Evolutionary conservation across 306 rosid genomes (phyloP), one percentile per base, ranked within the genome.

Genomic region (Hippophae tibetana): DNA sequence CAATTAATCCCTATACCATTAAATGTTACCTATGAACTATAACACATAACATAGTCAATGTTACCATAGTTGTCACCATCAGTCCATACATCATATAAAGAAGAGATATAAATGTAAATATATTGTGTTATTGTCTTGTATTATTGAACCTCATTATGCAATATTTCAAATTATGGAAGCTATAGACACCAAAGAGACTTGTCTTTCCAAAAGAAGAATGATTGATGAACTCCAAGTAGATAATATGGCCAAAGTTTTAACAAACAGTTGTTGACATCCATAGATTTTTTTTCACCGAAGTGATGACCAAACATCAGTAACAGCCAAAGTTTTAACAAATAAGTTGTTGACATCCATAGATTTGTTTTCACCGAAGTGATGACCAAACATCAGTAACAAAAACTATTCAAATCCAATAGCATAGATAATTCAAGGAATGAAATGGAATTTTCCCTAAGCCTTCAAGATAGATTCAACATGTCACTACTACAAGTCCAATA

Each of bases 1-100:
- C 96, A 76, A 92, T 87, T 75, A 92, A 80, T 45, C 96, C 98
- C 96, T 96, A 92, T 26, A 87, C 98, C 98, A 92, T 92, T 81
- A 87, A 74, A 82, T 87, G 98, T 68, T 96, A 92, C 67, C 96
- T 74, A n/a, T 92, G 98, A 58, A 85, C 68, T 13, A 86, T 80
- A 57, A 92, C 98, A 13, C 98, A 92, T 27, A 87, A 42, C 72
- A 92, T 85, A 0, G 95, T 78, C 43, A 73, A 82, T 41, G 88
- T 83, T 31, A 83, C 84, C 42, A 81, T 76, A 54, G 79, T 62
- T 57, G 96, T 83, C 54, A 76, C 68, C 23, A 82, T 72, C 69
- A 92, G 74, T 54, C 96, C 96, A 44, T 83, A 83, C 46, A 79
- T 76, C 78, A 86, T 69, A 68, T 85, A 92, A 38, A 68, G 85